Percentiles rank a stretch among this genome's conserved stretches.
Conservation (phyloP, 164 flowering plant species). For the Berberis vulgaris region DNA sequence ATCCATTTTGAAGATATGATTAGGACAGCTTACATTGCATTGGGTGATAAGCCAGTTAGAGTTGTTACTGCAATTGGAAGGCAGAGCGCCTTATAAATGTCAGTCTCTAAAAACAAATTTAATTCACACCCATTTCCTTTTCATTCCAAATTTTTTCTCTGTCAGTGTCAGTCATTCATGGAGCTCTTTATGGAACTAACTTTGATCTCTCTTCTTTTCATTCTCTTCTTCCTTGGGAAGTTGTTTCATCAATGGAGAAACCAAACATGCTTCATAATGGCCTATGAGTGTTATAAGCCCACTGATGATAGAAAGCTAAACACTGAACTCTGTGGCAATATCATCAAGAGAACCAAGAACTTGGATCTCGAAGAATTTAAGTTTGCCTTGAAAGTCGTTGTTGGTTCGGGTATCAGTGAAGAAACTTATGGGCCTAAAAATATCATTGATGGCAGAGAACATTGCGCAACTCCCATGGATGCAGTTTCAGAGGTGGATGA, state of each 20-base stretch:
- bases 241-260: constrained; percentile 12
- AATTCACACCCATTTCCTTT: too few species aligned
- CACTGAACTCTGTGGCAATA: constrained; percentile 25
- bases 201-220: constrained; percentile 3
- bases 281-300: constrained; percentile 47
- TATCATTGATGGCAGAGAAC: constrained; percentile 28
- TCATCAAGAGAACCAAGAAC: constrained; percentile 34
- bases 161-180: background rate
- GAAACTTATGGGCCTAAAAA: constrained; percentile 42
- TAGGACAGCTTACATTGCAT: too few species aligned
- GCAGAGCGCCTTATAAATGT: too few species aligned
- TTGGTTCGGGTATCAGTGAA: constrained; percentile 50
- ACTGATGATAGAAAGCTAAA: constrained; percentile 27
- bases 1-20: too few species aligned
- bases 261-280: constrained; percentile 37
- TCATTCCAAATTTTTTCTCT: too few species aligned
- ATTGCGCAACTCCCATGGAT: constrained; percentile 17
- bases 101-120: too few species aligned
- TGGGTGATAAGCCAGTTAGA: too few species aligned
- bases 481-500: constrained; percentile 40
- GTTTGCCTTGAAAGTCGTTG: constrained; percentile 37
- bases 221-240: constrained; percentile 8
- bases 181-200: background rate
- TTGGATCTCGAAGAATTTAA: constrained; percentile 34
- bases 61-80: too few species aligned